A percentile compares a stretch with the other conserved stretches of the same genome.
phyloP scores from a whole-genome alignment of 768 basidiomycete species.

The Phanerochaete carnosa region DNA sequence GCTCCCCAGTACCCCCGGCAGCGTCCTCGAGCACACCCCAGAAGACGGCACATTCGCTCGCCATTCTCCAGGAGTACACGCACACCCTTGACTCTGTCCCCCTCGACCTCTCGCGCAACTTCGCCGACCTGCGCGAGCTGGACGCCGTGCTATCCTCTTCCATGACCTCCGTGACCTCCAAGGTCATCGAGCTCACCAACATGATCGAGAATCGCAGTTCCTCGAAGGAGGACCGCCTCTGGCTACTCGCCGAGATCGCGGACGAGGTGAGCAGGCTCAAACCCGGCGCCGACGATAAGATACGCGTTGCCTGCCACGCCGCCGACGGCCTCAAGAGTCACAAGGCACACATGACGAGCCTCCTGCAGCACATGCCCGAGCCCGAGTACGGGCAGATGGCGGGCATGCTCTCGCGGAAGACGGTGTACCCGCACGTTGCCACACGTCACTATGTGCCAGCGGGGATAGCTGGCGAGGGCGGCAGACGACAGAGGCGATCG shows the following conservation, averaged over 20 bases:
- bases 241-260: constrained; percentile 87
- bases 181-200: constrained; percentile 69
- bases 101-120: constrained; percentile 88
- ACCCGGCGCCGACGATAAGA: constrained; percentile 96
- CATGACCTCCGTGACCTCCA: constrained; percentile 74
- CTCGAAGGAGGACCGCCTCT: constrained; percentile 71
- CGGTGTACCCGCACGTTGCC: constrained; percentile 75
- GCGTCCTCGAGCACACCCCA: constrained; percentile 27
- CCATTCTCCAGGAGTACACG: constrained; percentile 77
- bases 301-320: constrained; percentile 88
- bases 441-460: constrained; percentile 64
- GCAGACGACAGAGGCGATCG: constrained; percentile 52
- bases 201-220: constrained; percentile 68
- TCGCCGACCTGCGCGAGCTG: constrained; percentile 96
- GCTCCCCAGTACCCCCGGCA: constrained; percentile 4
- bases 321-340: constrained; percentile 81
- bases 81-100: constrained; percentile 94
- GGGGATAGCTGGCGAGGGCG: constrained; percentile 52
- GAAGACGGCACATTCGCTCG: constrained; percentile 55
- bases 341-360: constrained; percentile 53
- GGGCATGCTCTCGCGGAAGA: constrained; percentile 53
- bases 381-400: constrained; percentile 42
- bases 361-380: constrained; percentile 61
- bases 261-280: constrained; percentile 91
- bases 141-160: constrained; percentile 95